Evolutionary conservation across 2,329 filamentous ascomycete species (phyloP).

Genomic region (Cucurbitaria berberidis): DNA sequence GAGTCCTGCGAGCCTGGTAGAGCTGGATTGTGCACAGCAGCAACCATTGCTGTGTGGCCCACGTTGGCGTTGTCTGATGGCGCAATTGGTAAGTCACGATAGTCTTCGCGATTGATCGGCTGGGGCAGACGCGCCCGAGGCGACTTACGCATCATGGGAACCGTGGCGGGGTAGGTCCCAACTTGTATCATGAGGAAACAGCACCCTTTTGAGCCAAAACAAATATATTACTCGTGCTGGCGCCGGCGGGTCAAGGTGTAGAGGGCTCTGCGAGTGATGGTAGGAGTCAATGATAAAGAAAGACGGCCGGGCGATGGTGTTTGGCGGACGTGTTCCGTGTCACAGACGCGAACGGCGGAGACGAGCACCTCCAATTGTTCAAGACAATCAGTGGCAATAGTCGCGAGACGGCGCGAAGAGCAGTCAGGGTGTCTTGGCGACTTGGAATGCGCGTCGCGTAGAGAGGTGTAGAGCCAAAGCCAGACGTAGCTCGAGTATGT

Average conservation of each 20-base stretch:
- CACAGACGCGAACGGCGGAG: constrained; percentile 28
- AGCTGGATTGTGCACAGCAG: constrained; percentile 16
- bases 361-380: constrained; percentile 1
- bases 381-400: constrained; percentile 5
- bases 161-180: constrained; percentile 21
- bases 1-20: constrained; percentile 44
- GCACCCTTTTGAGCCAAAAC: constrained; percentile 1
- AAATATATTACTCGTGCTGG: neutral
- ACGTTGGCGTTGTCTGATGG: constrained; percentile 23
- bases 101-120: constrained; percentile 9
- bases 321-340: constrained; percentile 1
- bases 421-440: constrained; percentile 7
- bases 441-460: constrained; percentile 25
- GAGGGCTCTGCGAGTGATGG: constrained; percentile 4
- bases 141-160: constrained; percentile 27
- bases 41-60: constrained; percentile 15
- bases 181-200: constrained; percentile 14
- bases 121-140: constrained; percentile 14
- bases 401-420: constrained; percentile 10
- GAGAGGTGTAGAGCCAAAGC: constrained; percentile 14
- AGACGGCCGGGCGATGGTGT: constrained; percentile 14
- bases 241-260: neutral
- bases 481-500: constrained; percentile 15
- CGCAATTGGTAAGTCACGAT: constrained; percentile 28
- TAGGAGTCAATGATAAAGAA: neutral